Evolutionary conservation across 2,329 filamentous ascomycete genomes (phyloP).

Genomic region (Fusarium humuli): DNA sequence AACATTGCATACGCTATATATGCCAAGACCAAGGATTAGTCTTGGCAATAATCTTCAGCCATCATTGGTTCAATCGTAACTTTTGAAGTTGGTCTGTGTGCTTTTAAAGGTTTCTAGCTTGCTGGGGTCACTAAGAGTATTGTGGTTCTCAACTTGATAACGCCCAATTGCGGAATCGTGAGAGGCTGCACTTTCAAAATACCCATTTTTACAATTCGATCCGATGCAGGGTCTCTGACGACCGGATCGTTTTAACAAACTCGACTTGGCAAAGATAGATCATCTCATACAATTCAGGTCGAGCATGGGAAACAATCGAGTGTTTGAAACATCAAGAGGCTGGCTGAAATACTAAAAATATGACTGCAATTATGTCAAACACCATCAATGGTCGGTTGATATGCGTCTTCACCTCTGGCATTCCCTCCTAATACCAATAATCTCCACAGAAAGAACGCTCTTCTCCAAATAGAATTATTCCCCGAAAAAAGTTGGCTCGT

Average conservation of each 20-base stretch:
- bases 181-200: not conserved
- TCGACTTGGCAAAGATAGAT: not conserved
- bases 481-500: not conserved
- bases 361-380: not conserved
- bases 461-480: slow-evolving; percentile 28
- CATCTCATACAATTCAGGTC: not conserved
- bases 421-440: not conserved
- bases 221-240: not conserved
- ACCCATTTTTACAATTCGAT: not conserved
- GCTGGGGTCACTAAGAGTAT: not conserved
- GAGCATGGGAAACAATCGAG: not conserved
- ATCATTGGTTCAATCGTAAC: slow-evolving; percentile 3
- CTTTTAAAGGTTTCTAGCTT: not conserved
- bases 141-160: not conserved
- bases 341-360: not conserved
- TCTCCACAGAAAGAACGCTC: slow-evolving; percentile 19
- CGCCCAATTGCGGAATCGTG: not conserved
- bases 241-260: not conserved
- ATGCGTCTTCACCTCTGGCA: not conserved
- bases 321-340: not conserved
- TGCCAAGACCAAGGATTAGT: no score
- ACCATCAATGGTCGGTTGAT: not conserved
- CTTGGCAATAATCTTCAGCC: no score
- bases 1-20: no score
- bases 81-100: slow-evolving; percentile 4